A percentile compares a stretch with the other conserved stretches of the same genome.
phyloP scores from a whole-genome alignment of 1,139 yeast genomes.

The Kluyveromyces sp. region DNA sequence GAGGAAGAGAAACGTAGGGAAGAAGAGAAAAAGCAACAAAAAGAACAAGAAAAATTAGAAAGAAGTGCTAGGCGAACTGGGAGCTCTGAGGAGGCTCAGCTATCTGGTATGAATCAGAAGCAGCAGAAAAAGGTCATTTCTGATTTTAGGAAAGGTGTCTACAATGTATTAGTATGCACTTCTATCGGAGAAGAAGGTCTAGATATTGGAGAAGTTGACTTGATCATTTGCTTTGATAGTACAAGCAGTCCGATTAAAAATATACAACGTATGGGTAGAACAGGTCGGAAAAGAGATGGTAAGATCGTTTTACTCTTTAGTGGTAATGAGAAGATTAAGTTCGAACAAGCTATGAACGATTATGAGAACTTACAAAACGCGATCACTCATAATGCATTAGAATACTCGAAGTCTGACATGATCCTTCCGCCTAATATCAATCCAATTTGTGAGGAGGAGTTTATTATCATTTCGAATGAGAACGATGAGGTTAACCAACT shows the following conservation, averaged over 20 bases:
- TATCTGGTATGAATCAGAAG: conserved; percentile 58
- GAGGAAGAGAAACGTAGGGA: conserved; percentile 27
- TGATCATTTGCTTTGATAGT: conserved; percentile 87
- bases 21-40: conserved; percentile 25
- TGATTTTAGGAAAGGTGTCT: conserved; percentile 62
- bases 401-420: conserved; percentile 46
- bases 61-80: conserved; percentile 35
- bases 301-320: conserved; percentile 71
- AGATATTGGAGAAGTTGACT: conserved; percentile 95
- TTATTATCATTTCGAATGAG: conserved; percentile 64
- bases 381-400: conserved; percentile 37
- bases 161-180: conserved; percentile 85
- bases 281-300: conserved; percentile 93
- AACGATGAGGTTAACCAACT: conserved; percentile 48
- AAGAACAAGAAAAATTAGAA: conserved; percentile 29
- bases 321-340: conserved; percentile 69
- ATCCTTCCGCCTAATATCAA: conserved; percentile 52
- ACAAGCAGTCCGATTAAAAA: conserved; percentile 91
- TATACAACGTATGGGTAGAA: conserved; percentile 95
- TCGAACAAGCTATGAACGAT: conserved; percentile 78
- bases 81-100: conserved; percentile 39
- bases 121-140: conserved; percentile 65
- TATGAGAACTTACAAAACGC: conserved; percentile 70
- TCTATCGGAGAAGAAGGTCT: conserved; percentile 98
- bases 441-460: conserved; percentile 52